These are phyloP conservation scores for Vigna trinervia DNA, from an alignment of 306 rosid species.

Conservation along the genomic window DNA sequence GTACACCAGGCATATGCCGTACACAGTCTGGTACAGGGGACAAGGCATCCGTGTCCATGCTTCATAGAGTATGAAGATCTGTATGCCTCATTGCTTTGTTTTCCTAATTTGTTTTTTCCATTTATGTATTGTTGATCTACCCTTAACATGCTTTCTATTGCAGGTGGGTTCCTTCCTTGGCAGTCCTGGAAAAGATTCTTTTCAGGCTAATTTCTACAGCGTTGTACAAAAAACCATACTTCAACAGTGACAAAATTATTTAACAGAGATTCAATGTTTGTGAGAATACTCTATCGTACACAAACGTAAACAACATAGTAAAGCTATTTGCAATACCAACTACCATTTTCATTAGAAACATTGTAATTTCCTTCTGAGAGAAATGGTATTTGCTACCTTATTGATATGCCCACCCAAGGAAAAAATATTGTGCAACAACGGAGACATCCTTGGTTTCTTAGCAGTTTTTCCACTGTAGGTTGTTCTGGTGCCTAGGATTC, in stretches of 20 bases:
- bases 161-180: conserved; percentile 97
- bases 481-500: conserved; percentile 2
- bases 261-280: conserved; percentile 15
- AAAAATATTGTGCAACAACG: not conserved
- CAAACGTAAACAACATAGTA: conserved; percentile 27
- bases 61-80: too few species aligned
- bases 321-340: conserved; percentile 18
- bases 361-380: not conserved
- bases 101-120: not conserved
- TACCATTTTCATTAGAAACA: not conserved
- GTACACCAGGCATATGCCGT: too few species aligned
- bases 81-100: conserved; percentile 13
- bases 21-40: too few species aligned
- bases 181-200: conserved; percentile 96
- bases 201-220: conserved; percentile 58
- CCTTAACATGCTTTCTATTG: conserved; percentile 33
- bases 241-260: conserved; percentile 16
- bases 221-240: conserved; percentile 25
- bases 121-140: not conserved
- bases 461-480: not conserved
- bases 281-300: conserved; percentile 3
- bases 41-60: too few species aligned
- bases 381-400: conserved; percentile 9
- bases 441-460: conserved; percentile 3
- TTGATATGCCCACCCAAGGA: not conserved